Evolutionary conservation across 371 early-diverging fungal species (phyloP).

Genomic region (Choanephora cucurbitarum): DNA sequence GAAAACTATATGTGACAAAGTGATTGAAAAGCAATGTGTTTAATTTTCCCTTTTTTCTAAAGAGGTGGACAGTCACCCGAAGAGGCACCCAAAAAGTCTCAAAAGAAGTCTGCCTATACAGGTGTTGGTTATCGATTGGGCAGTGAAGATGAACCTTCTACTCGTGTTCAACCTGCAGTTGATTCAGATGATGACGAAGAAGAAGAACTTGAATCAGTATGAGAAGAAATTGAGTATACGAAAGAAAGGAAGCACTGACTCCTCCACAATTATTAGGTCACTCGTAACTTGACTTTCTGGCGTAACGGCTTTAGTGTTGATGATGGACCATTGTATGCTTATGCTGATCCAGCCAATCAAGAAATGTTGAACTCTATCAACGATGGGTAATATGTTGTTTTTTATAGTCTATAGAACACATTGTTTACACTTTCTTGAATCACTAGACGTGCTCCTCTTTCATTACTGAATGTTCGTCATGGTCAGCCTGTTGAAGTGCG

Average conservation of each 20-base stretch:
- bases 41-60: background rate
- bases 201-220: conserved; percentile 40
- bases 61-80: conserved; percentile 57
- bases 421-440: background rate
- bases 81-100: conserved; percentile 33
- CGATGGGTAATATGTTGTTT: conserved; percentile 64
- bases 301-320: conserved; percentile 94
- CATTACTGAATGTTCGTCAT: conserved; percentile 84
- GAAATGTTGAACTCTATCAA: conserved; percentile 84
- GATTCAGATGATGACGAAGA: conserved; percentile 22
- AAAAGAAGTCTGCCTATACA: conserved; percentile 51
- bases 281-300: conserved; percentile 92
- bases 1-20: background rate
- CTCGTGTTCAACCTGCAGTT: conserved; percentile 18
- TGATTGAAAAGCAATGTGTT: background rate
- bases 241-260: background rate
- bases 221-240: conserved; percentile 1
- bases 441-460: conserved; percentile 76
- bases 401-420: background rate
- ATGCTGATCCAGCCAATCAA: conserved; percentile 86
- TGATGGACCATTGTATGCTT: conserved; percentile 86
- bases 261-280: conserved; percentile 36
- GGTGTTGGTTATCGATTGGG: conserved; percentile 72
- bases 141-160: conserved; percentile 67
- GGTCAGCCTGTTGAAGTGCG: conserved; percentile 93